Conservation (phyloP, 306 rosid species). For the Mucuna pruriens region DNA sequence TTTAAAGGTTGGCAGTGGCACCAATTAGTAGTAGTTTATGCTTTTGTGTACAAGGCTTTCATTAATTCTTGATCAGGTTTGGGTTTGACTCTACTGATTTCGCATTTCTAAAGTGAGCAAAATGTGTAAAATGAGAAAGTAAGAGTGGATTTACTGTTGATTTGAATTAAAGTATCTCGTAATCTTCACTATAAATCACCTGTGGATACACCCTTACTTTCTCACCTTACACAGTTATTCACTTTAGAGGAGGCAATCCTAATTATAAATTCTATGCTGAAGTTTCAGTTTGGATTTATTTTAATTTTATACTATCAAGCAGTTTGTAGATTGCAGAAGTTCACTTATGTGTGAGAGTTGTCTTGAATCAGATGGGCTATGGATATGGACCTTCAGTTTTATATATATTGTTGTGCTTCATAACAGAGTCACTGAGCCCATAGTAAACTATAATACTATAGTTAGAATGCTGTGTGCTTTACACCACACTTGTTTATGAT, state of each 20-base stretch:
- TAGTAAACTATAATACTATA: neutral
- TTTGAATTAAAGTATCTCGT: neutral
- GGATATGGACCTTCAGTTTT: constrained; percentile 1
- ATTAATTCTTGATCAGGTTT: neutral
- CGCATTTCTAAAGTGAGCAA: neutral
- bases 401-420: neutral
- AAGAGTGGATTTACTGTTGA: neutral
- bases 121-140: neutral
- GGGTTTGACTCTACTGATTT: neutral
- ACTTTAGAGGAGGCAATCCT: neutral
- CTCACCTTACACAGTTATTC: neutral
- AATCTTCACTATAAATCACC: neutral
- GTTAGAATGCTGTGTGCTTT: constrained; percentile 14
- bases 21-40: constrained; percentile 1
- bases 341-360: neutral
- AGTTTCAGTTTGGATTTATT: constrained; percentile 17
- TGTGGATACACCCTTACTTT: neutral
- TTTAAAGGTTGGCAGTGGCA: neutral
- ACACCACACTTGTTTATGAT: constrained; percentile 12
- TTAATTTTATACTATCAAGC: neutral
- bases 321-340: constrained; percentile 23
- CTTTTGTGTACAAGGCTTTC: neutral
- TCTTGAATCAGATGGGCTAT: constrained; percentile 8
- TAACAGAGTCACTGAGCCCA: neutral
- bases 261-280: neutral